A percentile compares a stretch with the other conserved stretches of the same genome.
Conservation (phyloP, 2,329 filamentous ascomycete genomes). For the Coniochaeta sp. region DNA sequence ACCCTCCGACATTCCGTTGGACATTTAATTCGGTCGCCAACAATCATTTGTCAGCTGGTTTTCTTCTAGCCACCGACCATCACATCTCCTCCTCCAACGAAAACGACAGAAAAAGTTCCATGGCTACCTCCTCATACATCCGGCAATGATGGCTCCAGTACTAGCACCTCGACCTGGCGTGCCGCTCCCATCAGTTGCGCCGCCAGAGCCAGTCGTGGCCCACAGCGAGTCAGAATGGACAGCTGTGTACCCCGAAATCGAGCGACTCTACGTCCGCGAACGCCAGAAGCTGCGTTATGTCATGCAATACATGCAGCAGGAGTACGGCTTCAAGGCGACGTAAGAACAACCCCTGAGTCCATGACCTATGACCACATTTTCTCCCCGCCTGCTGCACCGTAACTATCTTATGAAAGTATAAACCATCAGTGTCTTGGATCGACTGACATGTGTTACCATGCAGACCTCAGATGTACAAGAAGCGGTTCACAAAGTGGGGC, state of each 20-base stretch:
- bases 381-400: not conserved
- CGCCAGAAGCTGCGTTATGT: slow-evolving; percentile 12
- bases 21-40: not conserved
- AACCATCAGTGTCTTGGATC: not conserved
- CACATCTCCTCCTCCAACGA: not conserved
- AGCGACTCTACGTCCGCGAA: slow-evolving; percentile 12
- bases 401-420: not conserved
- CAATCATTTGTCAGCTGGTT: not conserved
- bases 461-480: slow-evolving; percentile 16
- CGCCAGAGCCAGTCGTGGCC: not conserved
- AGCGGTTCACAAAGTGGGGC: slow-evolving; percentile 14
- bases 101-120: not conserved
- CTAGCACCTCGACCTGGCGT: not conserved
- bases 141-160: not conserved
- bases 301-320: slow-evolving; percentile 10
- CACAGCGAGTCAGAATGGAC: slow-evolving; percentile 12
- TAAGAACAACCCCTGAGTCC: slow-evolving; percentile 3
- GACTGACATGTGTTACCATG: not conserved
- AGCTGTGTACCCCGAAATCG: slow-evolving; percentile 9
- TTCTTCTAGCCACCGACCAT: not conserved
- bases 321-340: slow-evolving; percentile 12
- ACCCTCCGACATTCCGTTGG: no score
- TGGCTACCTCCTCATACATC: not conserved
- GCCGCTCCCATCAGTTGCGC: not conserved
- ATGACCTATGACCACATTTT: not conserved